These are phyloP conservation scores for Isatis lusitanica DNA, from an alignment of 441 rosid genomes.

Conservation along the genomic window DNA sequence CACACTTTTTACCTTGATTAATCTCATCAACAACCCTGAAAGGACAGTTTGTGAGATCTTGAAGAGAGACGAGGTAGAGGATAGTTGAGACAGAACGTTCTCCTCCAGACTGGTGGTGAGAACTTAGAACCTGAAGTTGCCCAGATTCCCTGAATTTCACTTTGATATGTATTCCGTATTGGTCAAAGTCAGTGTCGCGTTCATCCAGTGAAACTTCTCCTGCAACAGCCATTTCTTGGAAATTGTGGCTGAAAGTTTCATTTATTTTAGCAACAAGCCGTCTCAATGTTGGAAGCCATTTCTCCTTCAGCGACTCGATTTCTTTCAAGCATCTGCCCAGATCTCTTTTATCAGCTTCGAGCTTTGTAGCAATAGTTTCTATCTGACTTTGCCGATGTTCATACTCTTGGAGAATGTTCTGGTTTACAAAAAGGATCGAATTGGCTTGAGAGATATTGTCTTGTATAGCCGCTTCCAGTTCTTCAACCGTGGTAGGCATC, in stretches of 20 bases:
- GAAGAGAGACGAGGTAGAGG: constrained; percentile 95
- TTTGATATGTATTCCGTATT: constrained; percentile 81
- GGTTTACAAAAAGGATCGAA: constrained; percentile 80
- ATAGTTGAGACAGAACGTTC: constrained; percentile 95
- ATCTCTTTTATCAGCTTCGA: constrained; percentile 68
- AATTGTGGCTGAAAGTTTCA: constrained; percentile 87
- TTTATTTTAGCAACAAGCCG: constrained; percentile 80
- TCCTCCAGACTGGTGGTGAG: constrained; percentile 99
- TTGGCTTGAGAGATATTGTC: constrained; percentile 83
- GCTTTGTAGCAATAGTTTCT: constrained; percentile 51
- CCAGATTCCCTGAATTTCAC: constrained; percentile 95
- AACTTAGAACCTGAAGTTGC: constrained; percentile 87
- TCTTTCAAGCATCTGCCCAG: constrained; percentile 58
- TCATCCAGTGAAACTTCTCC: constrained; percentile 96
- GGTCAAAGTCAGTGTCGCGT: constrained; percentile 79
- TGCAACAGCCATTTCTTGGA: constrained; percentile 97
- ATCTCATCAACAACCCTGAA: constrained; percentile 97
- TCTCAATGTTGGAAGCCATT: constrained; percentile 92
- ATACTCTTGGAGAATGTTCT: constrained; percentile 79
- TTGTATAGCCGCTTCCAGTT: constrained; percentile 88
- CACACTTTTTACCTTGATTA: constrained; percentile 73
- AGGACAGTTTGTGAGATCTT: constrained; percentile 95
- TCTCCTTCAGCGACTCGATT: constrained; percentile 70
- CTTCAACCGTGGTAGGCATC: constrained; percentile 95
- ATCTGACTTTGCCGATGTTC: constrained; percentile 76